Base-by-base conservation (phyloP, 208 protist species). In the Crithidia sp. region DNA sequence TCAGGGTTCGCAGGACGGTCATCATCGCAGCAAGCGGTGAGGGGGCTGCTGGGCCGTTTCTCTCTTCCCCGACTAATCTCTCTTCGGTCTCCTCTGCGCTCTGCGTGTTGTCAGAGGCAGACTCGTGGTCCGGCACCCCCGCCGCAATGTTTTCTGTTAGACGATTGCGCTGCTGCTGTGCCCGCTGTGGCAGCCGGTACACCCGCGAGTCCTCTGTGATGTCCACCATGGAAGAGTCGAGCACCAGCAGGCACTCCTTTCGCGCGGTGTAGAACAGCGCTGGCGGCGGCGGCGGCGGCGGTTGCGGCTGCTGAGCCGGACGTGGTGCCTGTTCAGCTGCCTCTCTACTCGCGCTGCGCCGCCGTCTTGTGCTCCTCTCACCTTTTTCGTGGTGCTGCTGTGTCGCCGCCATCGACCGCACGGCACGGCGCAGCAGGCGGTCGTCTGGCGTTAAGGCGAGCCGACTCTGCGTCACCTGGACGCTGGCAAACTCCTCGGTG, bases 211-310 rank as follows among this genome's bases (percentile, higher is more conserved):
- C 71, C 17, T 86, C 78, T 6, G 39, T 53, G 16, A 94, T 60
- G 55, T 90, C 89, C 43, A 94, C 79, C 17, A 50, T 67, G 4
- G 84, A 82, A 36, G 65, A 75, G 78, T 94, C 89, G 28, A 94
- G 70, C 6, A 91, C 72, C 7, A 91, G 69, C 19, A 94, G 74
- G 59, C 89, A 85, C 64, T 91, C 89, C 36, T 77, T 70, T 4
- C 82, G 75, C 45, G 19, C 43, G 3, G 82, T 55, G 44, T 74
- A 67, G 66, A 71, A 74, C 10, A 72, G 59, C 47, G 65, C 67
- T 14, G 74, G 72, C n/a, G 68, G 68, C 12, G 58, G 67, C 47
- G 44, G 67, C 10, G 67, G 67, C 7, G 41, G 52, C 9, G 40
- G 61, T 37, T 13, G 55, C 5, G 5, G 55, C 13, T 59, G 16